Conservation (phyloP, 148 eudicot genomes). For the Limonium bicolor region DNA sequence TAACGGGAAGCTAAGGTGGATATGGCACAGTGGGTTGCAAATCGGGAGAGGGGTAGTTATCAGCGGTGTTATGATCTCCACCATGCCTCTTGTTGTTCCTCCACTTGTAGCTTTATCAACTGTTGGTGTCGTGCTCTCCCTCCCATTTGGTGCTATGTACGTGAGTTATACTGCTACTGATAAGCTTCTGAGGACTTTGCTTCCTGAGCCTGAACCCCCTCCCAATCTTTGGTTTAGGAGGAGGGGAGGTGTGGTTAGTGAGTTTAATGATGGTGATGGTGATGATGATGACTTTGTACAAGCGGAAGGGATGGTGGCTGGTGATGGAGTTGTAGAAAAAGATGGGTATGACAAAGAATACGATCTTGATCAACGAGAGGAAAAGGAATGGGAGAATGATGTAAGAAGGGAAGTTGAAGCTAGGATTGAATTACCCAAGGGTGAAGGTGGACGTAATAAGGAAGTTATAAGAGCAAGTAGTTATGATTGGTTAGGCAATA, state of each 20-base stretch:
- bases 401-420: conserved; percentile 1
- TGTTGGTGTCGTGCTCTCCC: conserved; percentile 39
- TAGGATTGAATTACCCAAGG: conserved; percentile 12
- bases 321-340: conserved; percentile 4
- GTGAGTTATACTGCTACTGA: conserved; percentile 52
- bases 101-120: conserved; percentile 48
- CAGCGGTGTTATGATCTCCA: conserved; percentile 39
- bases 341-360: conserved; percentile 10
- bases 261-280: neutral
- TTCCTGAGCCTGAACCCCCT: conserved; percentile 17
- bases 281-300: conserved; percentile 3
- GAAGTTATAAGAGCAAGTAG: neutral
- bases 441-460: neutral
- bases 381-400: conserved; percentile 13
- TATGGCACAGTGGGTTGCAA: conserved; percentile 26
- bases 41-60: conserved; percentile 48
- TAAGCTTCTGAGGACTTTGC: conserved; percentile 54
- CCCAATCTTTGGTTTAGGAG: conserved; percentile 4
- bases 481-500: neutral
- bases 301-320: neutral
- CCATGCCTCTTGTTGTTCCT: conserved; percentile 64
- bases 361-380: conserved; percentile 9
- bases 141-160: conserved; percentile 43
- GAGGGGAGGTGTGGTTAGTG: neutral
- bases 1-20: conserved; percentile 16